Conservation (phyloP, 257 asterid species). For the Gentiana dahurica region DNA sequence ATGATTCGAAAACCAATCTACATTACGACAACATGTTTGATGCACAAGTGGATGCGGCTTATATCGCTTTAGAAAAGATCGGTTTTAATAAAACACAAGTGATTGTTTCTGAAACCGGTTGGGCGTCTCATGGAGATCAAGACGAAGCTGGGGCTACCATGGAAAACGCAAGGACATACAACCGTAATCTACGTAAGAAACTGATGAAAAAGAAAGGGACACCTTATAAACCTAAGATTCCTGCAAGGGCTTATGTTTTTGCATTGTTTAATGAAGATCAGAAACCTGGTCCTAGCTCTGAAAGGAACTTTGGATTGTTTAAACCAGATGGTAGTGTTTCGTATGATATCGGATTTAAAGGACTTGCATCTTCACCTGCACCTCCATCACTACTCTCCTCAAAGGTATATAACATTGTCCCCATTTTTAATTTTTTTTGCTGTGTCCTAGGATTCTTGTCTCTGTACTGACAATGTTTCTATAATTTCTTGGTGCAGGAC, state of each 20-base stretch:
- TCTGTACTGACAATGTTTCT: no score
- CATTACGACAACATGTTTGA: conserved; percentile 83
- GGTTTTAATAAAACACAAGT: conserved; percentile 52
- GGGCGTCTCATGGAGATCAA: conserved; percentile 74
- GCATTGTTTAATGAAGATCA: conserved; percentile 65
- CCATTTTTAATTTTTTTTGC: background rate
- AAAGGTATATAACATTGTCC: conserved; percentile 22
- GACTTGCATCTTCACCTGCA: conserved; percentile 49
- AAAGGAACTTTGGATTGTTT: conserved; percentile 76
- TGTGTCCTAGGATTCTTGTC: background rate
- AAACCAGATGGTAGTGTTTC: conserved; percentile 70
- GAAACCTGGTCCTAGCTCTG: conserved; percentile 80
- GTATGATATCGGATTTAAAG: conserved; percentile 62
- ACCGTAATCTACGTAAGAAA: conserved; percentile 37
- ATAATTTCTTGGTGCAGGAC: conserved; percentile 8
- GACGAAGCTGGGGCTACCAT: conserved; percentile 50
- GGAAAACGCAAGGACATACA: conserved; percentile 54
- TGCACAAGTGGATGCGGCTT: conserved; percentile 71
- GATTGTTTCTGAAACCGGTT: conserved; percentile 80
- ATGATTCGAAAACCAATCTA: conserved; percentile 40
- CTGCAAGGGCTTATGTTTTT: conserved; percentile 56
- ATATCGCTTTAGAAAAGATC: conserved; percentile 57
- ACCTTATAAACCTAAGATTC: conserved; percentile 52
- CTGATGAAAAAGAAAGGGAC: conserved; percentile 60
- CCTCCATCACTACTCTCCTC: conserved; percentile 19